Conservation (phyloP, 2,329 filamentous ascomycete genomes). For the Alternaria tenuissima region DNA sequence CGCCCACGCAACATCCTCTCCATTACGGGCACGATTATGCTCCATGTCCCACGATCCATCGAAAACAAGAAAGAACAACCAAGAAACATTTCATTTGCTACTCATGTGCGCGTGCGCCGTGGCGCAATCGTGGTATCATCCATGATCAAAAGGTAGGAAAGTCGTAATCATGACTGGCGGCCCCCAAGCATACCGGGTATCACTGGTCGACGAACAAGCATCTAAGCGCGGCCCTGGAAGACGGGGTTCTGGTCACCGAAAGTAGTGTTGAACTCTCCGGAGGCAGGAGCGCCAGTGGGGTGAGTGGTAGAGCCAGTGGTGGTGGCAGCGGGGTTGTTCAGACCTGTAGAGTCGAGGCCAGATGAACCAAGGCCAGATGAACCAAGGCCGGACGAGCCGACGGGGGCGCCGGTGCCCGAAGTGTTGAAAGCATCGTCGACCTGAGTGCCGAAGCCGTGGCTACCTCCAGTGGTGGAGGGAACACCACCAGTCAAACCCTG, state of each 20-base stretch:
- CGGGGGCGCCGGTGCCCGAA: slow-evolving; percentile 17
- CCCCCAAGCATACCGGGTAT: slow-evolving; percentile 17
- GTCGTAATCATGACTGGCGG: slow-evolving; percentile 28
- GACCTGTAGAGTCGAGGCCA: slow-evolving; percentile 12
- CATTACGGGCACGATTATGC: slow-evolving; percentile 23
- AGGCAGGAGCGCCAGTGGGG: slow-evolving; percentile 20
- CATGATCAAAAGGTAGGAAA: slow-evolving; percentile 33
- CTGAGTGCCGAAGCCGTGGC: slow-evolving; percentile 53
- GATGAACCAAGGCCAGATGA: slow-evolving; percentile 11
- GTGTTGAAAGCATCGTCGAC: slow-evolving; percentile 55
- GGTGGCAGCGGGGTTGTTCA: slow-evolving; percentile 11
- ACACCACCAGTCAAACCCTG: slow-evolving; percentile 23
- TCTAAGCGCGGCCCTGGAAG: slow-evolving; percentile 49
- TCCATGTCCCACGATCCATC: background rate
- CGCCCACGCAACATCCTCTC: slow-evolving; percentile 7
- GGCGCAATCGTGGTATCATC: slow-evolving; percentile 47
- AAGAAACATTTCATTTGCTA: slow-evolving; percentile 20
- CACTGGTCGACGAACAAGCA: slow-evolving; percentile 10
- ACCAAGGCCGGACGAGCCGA: slow-evolving; percentile 18
- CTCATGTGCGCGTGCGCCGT: slow-evolving; percentile 29
- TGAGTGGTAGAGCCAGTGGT: slow-evolving; percentile 21
- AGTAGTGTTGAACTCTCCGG: slow-evolving; percentile 45
- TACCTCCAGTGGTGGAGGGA: slow-evolving; percentile 15
- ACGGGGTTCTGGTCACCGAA: slow-evolving; percentile 56
- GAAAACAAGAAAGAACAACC: slow-evolving; percentile 8